Conservation (phyloP, 805 yeast species). For the Spathaspora passalidarum region DNA sequence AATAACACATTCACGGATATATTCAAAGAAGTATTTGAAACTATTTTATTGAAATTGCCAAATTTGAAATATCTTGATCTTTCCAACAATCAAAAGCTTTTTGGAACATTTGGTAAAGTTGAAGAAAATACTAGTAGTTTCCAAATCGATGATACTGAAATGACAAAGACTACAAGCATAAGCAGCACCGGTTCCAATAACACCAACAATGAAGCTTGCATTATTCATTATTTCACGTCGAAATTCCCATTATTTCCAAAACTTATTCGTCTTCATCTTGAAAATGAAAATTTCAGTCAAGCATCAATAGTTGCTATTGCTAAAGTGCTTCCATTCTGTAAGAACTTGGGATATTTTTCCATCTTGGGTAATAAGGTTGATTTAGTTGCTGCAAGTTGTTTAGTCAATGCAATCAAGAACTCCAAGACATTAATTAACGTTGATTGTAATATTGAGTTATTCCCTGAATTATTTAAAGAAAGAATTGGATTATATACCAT, state of each 20-base stretch:
- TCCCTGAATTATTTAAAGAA: constrained; percentile 64
- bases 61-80: constrained; percentile 70
- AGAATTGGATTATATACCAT: constrained; percentile 76
- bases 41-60: constrained; percentile 51
- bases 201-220: constrained; percentile 14
- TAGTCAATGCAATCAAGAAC: constrained; percentile 67
- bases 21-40: constrained; percentile 49
- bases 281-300: constrained; percentile 57
- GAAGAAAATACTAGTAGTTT: not conserved
- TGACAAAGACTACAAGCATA: not conserved
- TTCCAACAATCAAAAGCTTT: constrained; percentile 63
- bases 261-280: constrained; percentile 67
- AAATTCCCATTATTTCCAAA: constrained; percentile 67
- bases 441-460: constrained; percentile 60
- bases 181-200: not conserved
- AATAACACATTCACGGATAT: constrained; percentile 48
- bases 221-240: constrained; percentile 54
- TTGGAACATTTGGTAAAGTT: constrained; percentile 42
- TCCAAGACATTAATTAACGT: constrained; percentile 63
- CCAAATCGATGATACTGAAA: not conserved
- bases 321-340: constrained; percentile 68
- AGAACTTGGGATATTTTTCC: constrained; percentile 64
- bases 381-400: constrained; percentile 57
- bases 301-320: constrained; percentile 58
- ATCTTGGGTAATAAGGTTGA: constrained; percentile 62